phyloP scores from a whole-genome alignment of 768 basidiomycete species.

The Neoboletus magnificus region DNA sequence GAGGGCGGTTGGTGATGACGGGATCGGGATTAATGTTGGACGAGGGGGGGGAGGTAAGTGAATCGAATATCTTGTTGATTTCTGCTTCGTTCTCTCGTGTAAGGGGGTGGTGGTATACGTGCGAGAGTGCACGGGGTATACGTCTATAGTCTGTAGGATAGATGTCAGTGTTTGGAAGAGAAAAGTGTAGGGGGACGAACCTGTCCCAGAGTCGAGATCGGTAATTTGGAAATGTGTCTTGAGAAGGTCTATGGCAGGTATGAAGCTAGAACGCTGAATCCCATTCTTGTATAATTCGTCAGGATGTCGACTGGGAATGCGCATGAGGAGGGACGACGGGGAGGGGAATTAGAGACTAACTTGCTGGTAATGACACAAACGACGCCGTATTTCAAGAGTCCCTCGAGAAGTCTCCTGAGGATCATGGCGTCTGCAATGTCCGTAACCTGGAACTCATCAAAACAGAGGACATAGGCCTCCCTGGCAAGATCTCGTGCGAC shows the following conservation, averaged over 20 bases:
- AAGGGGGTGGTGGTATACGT: conserved; percentile 89
- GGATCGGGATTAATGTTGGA: conserved; percentile 38
- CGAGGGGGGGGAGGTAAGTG: conserved; percentile 52
- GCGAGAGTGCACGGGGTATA: conserved; percentile 86
- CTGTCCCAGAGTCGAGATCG: conserved; percentile 94
- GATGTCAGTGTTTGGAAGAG: background rate
- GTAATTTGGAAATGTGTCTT: conserved; percentile 84
- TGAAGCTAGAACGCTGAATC: conserved; percentile 91
- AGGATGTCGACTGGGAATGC: conserved; percentile 76
- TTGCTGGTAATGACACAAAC: conserved; percentile 97
- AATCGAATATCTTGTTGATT: conserved; percentile 79
- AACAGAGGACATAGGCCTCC: conserved; percentile 84
- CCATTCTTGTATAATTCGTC: conserved; percentile 98
- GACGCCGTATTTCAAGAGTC: conserved; percentile 83
- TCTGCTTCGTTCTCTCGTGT: conserved; percentile 61
- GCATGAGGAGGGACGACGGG: background rate
- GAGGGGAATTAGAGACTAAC: conserved; percentile 43
- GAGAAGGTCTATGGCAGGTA: conserved; percentile 92
- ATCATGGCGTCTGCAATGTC: conserved; percentile 99
- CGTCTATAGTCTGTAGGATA: conserved; percentile 82
- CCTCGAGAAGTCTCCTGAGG: conserved; percentile 82
- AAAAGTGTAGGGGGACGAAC: conserved; percentile 36
- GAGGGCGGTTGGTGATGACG: conserved; percentile 55
- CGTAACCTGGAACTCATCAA: conserved; percentile 99
- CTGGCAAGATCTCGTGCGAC: conserved; percentile 85